phyloP scores from a whole-genome alignment of 2,329 filamentous ascomycete species.

The Fusarium buxicola region DNA sequence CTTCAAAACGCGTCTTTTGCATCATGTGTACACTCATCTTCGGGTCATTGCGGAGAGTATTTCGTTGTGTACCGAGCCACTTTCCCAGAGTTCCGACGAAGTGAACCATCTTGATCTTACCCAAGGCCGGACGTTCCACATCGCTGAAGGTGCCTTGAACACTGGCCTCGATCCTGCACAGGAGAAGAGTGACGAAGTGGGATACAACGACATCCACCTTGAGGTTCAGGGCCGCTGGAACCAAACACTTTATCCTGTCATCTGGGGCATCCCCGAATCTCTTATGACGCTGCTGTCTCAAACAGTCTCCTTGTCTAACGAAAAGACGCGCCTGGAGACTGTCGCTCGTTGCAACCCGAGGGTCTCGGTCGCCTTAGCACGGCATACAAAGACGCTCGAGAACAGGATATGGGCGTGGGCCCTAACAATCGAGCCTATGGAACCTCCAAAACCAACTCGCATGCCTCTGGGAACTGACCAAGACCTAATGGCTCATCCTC shows the following conservation, averaged over 20 bases:
- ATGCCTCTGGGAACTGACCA: neutral
- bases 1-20: slow-evolving; percentile 56
- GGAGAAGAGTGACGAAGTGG: slow-evolving; percentile 50
- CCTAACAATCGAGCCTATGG: slow-evolving; percentile 11
- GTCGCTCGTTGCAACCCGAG: slow-evolving; percentile 36
- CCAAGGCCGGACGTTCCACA: slow-evolving; percentile 44
- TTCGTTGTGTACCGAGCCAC: slow-evolving; percentile 26
- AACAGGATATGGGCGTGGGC: slow-evolving; percentile 50
- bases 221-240: slow-evolving; percentile 54
- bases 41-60: slow-evolving; percentile 59
- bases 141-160: slow-evolving; percentile 46
- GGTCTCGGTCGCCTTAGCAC: slow-evolving; percentile 42
- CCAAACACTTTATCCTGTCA: slow-evolving; percentile 56
- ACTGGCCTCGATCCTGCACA: slow-evolving; percentile 45
- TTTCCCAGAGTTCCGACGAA: neutral
- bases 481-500: slow-evolving; percentile 38
- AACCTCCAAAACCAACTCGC: slow-evolving; percentile 18
- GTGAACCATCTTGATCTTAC: neutral
- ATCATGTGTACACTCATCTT: slow-evolving; percentile 60
- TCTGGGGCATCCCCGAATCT: slow-evolving; percentile 58
- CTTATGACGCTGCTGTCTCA: slow-evolving; percentile 56
- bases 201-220: slow-evolving; percentile 58
- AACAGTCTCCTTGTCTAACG: slow-evolving; percentile 56
- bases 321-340: slow-evolving; percentile 51
- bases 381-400: slow-evolving; percentile 49